Evolutionary conservation across 1,284 basidiomycete species (phyloP).

Genomic region (Meira nashicola): DNA sequence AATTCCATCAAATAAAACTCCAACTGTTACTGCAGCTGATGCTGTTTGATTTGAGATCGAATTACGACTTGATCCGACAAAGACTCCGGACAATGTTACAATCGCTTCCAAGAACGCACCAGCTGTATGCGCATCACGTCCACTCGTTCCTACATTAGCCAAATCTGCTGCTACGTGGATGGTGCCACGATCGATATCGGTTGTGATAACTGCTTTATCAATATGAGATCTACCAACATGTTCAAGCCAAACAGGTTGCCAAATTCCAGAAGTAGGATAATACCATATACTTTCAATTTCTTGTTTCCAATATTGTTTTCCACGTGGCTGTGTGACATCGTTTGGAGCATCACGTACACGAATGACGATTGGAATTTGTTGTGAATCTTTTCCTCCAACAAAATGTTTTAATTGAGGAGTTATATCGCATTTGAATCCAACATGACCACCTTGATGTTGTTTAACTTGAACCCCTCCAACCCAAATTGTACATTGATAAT

Average conservation of each 20-base stretch:
- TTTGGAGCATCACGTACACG: constrained; percentile 20
- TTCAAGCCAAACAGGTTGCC: constrained; percentile 30
- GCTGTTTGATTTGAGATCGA: constrained; percentile 15
- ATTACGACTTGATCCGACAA: constrained; percentile 5
- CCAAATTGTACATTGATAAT: constrained; percentile 30
- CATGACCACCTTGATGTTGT: constrained; percentile 15
- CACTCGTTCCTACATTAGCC: constrained; percentile 1
- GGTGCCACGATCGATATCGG: constrained; percentile 29
- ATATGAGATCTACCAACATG: constrained; percentile 18
- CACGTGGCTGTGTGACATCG: constrained; percentile 28
- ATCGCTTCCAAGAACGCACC: neutral
- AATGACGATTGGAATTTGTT: constrained; percentile 17
- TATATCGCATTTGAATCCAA: constrained; percentile 26
- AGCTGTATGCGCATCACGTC: neutral
- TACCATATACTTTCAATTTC: constrained; percentile 34
- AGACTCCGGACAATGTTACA: constrained; percentile 3
- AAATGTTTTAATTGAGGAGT: constrained; percentile 3
- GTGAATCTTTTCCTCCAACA: neutral
- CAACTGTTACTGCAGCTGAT: constrained; percentile 16
- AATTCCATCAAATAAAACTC: constrained; percentile 17
- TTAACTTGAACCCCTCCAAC: constrained; percentile 18
- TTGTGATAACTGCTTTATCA: constrained; percentile 11
- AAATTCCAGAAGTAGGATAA: constrained; percentile 31
- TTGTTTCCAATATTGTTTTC: constrained; percentile 37
- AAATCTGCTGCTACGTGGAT: constrained; percentile 22